phyloP scores from a whole-genome alignment of 352 stramenopile genomes.

The Phytophthora fragariae region DNA sequence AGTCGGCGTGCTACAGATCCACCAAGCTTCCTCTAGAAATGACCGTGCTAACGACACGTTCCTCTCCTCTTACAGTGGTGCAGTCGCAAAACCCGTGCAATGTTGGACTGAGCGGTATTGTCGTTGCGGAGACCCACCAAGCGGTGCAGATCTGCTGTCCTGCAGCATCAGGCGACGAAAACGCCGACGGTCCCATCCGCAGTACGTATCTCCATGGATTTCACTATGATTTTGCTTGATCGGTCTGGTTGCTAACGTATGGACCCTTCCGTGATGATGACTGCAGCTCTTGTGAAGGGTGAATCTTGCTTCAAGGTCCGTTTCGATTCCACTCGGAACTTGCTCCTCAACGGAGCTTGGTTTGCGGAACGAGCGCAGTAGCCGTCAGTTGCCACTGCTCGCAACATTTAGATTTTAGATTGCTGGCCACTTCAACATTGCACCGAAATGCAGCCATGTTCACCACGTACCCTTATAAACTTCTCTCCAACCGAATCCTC shows the following conservation, averaged over 20 bases:
- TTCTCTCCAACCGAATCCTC: not conserved
- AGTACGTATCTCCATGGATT: constrained; percentile 45
- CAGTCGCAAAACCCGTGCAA: constrained; percentile 66
- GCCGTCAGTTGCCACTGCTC: not conserved
- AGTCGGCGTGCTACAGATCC: not conserved
- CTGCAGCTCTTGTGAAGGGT: constrained; percentile 57
- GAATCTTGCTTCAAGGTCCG: constrained; percentile 51
- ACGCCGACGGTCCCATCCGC: constrained; percentile 44
- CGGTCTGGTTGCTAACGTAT: constrained; percentile 5
- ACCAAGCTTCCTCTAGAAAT: not conserved
- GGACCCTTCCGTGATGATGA: not conserved
- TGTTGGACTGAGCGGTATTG: constrained; percentile 57
- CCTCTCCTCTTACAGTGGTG: constrained; percentile 44
- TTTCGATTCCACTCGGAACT: constrained; percentile 40
- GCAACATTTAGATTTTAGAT: not conserved
- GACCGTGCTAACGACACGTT: not conserved
- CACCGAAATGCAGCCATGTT: not conserved
- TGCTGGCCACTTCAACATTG: not conserved
- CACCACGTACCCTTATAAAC: not conserved
- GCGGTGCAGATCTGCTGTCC: constrained; percentile 69
- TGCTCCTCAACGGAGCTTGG: constrained; percentile 63
- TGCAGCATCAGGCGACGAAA: constrained; percentile 12
- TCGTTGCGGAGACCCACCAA: constrained; percentile 71
- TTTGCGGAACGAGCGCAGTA: constrained; percentile 43
- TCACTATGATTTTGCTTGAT: not conserved